Percentiles rank a stretch among this genome's conserved stretches.
Evolutionary conservation across 768 basidiomycete genomes (phyloP).

Genomic region (Cytidiella melzeri): DNA sequence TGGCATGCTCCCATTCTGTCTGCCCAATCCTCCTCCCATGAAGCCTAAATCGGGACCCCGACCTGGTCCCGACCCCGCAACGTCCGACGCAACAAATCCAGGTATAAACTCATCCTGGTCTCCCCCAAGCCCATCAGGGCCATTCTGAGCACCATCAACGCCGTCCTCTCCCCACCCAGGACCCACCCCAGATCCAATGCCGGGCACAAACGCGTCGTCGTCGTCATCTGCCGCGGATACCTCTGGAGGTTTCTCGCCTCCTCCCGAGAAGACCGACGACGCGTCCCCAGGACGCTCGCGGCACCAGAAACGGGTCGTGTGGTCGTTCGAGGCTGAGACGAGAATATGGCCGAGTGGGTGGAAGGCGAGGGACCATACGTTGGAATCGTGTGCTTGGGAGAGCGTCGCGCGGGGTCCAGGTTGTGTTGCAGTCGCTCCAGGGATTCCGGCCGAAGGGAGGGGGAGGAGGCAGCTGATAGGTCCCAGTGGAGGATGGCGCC

Average conservation of each 20-base stretch:
- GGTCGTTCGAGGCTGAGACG: conserved; percentile 93
- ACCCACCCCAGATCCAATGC: conserved; percentile 42
- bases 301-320: conserved; percentile 98
- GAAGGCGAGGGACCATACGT: conserved; percentile 93
- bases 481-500: conserved; percentile 95
- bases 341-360: conserved; percentile 96
- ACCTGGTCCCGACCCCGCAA: conserved; percentile 22
- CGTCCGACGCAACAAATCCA: conserved; percentile 44
- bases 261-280: conserved; percentile 69
- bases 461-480: conserved; percentile 57
- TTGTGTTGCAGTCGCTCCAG: conserved; percentile 14
- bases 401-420: conserved; percentile 73
- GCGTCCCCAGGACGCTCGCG: conserved; percentile 85
- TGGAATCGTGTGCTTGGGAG: conserved; percentile 96
- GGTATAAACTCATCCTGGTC: conserved; percentile 59
- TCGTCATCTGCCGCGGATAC: conserved; percentile 46
- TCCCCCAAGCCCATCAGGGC: conserved; percentile 35
- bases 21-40: conserved; percentile 19
- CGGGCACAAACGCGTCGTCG: conserved; percentile 72
- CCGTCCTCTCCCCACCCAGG: conserved; percentile 13
- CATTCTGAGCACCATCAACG: conserved; percentile 10
- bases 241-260: conserved; percentile 82
- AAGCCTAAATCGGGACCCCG: conserved; percentile 27
- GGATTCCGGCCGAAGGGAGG: conserved; percentile 32
- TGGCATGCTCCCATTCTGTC: conserved; percentile 33